Percentiles rank a stretch among this genome's conserved stretches.
Conservation (phyloP, 306 rosid genomes). For the Elaeagnus macrophylla region DNA sequence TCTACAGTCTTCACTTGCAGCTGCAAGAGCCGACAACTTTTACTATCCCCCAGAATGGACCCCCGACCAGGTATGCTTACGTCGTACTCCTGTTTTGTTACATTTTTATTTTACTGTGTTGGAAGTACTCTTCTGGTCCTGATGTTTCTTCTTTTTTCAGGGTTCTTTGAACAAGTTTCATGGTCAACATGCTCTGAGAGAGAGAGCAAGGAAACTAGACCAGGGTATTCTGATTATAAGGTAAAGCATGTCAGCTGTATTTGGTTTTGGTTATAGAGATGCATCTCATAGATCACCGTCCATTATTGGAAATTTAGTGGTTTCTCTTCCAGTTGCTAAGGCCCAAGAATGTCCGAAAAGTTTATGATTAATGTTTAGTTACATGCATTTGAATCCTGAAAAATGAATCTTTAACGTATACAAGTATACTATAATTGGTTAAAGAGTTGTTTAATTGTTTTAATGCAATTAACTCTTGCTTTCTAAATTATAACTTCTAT, state of each 20-base stretch:
- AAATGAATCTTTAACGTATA: too few relatives aligned
- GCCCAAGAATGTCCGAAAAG: too few relatives aligned
- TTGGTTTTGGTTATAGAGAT: background rate
- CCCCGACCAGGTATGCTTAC: constrained; percentile 57
- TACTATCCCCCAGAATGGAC: constrained; percentile 96
- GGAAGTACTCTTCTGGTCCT: constrained; percentile 3
- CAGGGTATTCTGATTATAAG: constrained; percentile 86
- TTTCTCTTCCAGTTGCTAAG: background rate
- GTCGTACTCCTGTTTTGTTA: background rate
- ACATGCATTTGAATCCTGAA: too few relatives aligned
- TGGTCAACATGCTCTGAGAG: constrained; percentile 92
- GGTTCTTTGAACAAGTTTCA: constrained; percentile 85
- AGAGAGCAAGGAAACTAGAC: constrained; percentile 80
- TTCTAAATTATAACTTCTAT: too few relatives aligned
- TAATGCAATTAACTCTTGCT: too few relatives aligned
- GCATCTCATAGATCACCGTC: too few relatives aligned
- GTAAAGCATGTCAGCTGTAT: constrained; percentile 23
- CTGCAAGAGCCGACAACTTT: constrained; percentile 89
- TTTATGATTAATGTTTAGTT: background rate
- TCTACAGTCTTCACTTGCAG: constrained; percentile 85
- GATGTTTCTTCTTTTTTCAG: constrained; percentile 29
- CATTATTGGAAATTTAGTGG: background rate
- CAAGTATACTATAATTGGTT: too few relatives aligned
- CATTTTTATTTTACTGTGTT: constrained; percentile 5
- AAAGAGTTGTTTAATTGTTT: too few relatives aligned